phyloP scores from a whole-genome alignment of 768 basidiomycete species.

The Auriculariales sp. region DNA sequence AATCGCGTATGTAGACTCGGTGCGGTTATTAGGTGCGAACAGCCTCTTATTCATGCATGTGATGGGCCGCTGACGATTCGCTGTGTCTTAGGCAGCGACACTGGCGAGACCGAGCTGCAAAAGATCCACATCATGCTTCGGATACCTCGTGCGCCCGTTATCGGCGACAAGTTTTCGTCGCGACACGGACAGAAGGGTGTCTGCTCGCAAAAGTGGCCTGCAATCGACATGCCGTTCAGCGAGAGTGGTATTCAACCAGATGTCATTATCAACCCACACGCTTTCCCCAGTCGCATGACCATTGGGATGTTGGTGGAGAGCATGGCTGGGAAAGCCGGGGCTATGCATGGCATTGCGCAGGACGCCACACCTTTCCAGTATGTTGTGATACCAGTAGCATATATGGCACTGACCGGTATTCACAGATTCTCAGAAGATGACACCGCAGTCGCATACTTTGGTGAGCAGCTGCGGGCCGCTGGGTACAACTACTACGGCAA shows the following conservation, averaged over 20 bases:
- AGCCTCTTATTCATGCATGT: background rate
- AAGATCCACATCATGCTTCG: constrained; percentile 89
- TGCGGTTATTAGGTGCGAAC: constrained; percentile 68
- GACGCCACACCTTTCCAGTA: constrained; percentile 98
- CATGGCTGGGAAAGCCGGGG: constrained; percentile 98
- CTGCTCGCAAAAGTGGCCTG: constrained; percentile 98
- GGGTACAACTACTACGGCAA: constrained; percentile 99
- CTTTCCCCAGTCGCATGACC: constrained; percentile 98
- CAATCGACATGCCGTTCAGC: constrained; percentile 95
- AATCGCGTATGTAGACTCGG: constrained; percentile 74
- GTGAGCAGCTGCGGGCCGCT: constrained; percentile 80
- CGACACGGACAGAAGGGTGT: constrained; percentile 99
- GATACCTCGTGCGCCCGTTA: constrained; percentile 88
- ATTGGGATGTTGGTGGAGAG: constrained; percentile 99
- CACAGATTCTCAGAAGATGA: constrained; percentile 86
- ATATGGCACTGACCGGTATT: constrained; percentile 7
- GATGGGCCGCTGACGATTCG: background rate
- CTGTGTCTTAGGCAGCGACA: constrained; percentile 50
- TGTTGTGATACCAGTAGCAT: constrained; percentile 14
- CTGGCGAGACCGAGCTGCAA: constrained; percentile 76
- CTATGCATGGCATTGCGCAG: constrained; percentile 96
- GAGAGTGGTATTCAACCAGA: constrained; percentile 99
- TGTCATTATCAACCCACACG: constrained; percentile 98
- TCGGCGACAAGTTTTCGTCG: constrained; percentile 98
- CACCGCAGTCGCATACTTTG: constrained; percentile 96